Evolutionary conservation across 2,329 filamentous ascomycete species (phyloP), one percentile per base, ranked within the genome.

Genomic region (Mycosphaerella arachidis): DNA sequence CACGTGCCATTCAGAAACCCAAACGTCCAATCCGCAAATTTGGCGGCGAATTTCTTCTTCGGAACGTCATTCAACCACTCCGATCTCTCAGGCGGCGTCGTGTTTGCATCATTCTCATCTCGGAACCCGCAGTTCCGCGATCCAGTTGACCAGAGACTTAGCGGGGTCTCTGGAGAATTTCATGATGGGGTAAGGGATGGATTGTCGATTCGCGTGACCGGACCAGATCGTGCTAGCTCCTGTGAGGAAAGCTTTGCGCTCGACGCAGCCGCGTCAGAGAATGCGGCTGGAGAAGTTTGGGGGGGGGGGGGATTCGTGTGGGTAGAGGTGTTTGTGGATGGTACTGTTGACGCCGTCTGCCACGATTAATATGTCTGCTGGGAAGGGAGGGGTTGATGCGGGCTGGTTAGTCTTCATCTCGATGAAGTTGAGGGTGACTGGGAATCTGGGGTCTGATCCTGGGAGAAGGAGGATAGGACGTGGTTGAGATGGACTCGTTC

Each of bases 331-430:
- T 29, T 69, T 69, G 8, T 77, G 68, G 18, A 73, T 76, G 1
- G 74, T 75, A 48, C 76, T 78, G 63, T 79, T 79, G 68, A 79
- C 79, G 6, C 78, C 77, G 59, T 79, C 77, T 3, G 75, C 75
- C 6, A 76, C 77, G 55, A 79, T 70, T 20, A 78, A 65, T 0
- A 77, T 40, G 50, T 75, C 70, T 5, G 72, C 73, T 1, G 66
- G 69, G 40, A 73, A 71, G 33, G 65, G 67, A 0, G 73, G 69
- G 3, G 72, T 62, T 0, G 70, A 68, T 1, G 73, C 70, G 1
- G 71, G 65, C 3, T 63, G 37, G 6, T 59, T 63, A n/a, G 56
- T 56, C 16, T 59, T 60, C 24, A 56, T 56, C 40, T 65, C 55
- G 10, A 59, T 18, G 53, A 65, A 65, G 16, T 20, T 40, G 12